Percentiles rank a stretch among this genome's conserved stretches.
phyloP scores from a whole-genome alignment of 2,329 filamentous ascomycete species.

The Tolypocladium sp. region DNA sequence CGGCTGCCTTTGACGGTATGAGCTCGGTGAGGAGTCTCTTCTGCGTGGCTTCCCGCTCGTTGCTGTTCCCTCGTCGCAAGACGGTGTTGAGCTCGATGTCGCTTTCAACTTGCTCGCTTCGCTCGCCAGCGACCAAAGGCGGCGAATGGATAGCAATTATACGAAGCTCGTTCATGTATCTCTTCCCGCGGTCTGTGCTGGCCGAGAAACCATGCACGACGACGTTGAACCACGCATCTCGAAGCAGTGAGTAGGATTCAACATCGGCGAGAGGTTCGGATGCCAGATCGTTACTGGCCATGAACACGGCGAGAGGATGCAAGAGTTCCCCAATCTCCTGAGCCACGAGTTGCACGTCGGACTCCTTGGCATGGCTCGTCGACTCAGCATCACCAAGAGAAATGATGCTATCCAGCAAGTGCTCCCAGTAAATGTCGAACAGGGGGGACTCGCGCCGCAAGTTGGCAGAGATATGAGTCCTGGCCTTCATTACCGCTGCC shows the following conservation, averaged over 20 bases:
- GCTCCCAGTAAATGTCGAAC: constrained; percentile 74
- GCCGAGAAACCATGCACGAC: constrained; percentile 85
- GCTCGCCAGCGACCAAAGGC: constrained; percentile 78
- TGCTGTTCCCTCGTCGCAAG: constrained; percentile 74
- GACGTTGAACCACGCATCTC: constrained; percentile 98
- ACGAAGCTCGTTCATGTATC: constrained; percentile 67
- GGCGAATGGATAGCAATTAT: constrained; percentile 81
- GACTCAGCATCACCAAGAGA: constrained; percentile 83
- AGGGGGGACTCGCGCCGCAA: constrained; percentile 61
- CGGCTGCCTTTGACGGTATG: constrained; percentile 65
- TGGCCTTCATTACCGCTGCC: constrained; percentile 68
- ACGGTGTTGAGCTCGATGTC: constrained; percentile 96
- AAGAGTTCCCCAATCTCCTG: constrained; percentile 82
- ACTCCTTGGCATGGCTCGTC: constrained; percentile 61
- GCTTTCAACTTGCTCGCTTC: constrained; percentile 84
- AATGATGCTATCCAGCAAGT: constrained; percentile 79
- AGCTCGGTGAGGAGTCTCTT: constrained; percentile 69
- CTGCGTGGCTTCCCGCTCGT: constrained; percentile 68
- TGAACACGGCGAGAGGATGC: constrained; percentile 76
- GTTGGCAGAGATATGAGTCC: constrained; percentile 66
- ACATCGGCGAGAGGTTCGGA: constrained; percentile 46
- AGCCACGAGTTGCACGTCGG: constrained; percentile 73
- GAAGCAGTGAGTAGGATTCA: constrained; percentile 62
- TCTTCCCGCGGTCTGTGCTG: constrained; percentile 62
- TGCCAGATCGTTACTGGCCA: constrained; percentile 55